Percentiles rank a stretch among this genome's conserved stretches.
phyloP scores from a whole-genome alignment of 306 rosid genomes.

The Mimosa pudica region DNA sequence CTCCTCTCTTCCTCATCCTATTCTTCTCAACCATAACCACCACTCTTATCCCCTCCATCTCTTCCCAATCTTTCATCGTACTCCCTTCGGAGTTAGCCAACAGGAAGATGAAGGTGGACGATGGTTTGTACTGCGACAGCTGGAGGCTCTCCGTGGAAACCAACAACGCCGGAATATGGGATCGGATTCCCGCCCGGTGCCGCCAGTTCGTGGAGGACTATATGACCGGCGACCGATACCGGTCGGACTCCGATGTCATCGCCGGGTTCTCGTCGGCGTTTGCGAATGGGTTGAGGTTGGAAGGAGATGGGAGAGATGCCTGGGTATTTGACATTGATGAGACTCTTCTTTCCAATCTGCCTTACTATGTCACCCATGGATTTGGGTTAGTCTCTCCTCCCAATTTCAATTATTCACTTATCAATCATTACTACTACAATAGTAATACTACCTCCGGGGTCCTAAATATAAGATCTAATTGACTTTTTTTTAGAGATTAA shows the following conservation, averaged over 20 bases:
- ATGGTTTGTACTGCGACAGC: constrained; percentile 66
- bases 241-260: constrained; percentile 49
- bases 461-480: too few species aligned
- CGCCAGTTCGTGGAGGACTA: constrained; percentile 53
- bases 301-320: constrained; percentile 60
- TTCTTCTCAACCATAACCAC: constrained; percentile 23
- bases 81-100: constrained; percentile 37
- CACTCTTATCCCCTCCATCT: constrained; percentile 6
- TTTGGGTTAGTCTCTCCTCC: constrained; percentile 57
- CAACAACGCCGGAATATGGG: constrained; percentile 71
- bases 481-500: too few species aligned
- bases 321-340: constrained; percentile 95
- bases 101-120: constrained; percentile 26
- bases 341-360: constrained; percentile 71
- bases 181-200: constrained; percentile 56
- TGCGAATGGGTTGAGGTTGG: constrained; percentile 39
- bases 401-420: too few species aligned
- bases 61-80: constrained; percentile 40
- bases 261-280: constrained; percentile 44
- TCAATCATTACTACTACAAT: too few species aligned
- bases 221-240: constrained; percentile 52
- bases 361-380: constrained; percentile 56
- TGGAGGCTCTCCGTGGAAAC: constrained; percentile 84
- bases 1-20: constrained; percentile 17
- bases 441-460: too few species aligned